These are phyloP conservation scores for Hirsutella rhossiliensis DNA, from an alignment of 2,329 filamentous ascomycete genomes.

Conservation along the genomic window DNA sequence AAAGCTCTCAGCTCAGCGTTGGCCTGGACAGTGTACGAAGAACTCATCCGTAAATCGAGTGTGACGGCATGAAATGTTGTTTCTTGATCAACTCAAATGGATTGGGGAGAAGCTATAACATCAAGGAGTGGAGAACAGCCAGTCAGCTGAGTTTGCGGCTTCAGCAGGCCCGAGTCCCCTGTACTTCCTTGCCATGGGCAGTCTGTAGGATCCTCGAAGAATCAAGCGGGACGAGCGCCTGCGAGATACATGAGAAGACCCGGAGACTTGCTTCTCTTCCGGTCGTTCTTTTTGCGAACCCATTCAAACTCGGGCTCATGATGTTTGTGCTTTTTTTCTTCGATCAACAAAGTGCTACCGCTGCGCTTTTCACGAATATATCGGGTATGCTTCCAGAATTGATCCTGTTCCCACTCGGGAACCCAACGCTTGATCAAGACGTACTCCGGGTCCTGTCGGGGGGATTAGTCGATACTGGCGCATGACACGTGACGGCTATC, in stretches of 20 bases:
- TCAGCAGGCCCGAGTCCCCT: background rate
- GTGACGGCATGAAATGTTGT: background rate
- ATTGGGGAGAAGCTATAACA: no score
- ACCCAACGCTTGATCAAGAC: constrained; percentile 65
- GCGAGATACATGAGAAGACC: constrained; percentile 45
- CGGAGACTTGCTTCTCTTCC: constrained; percentile 43
- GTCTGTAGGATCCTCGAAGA: background rate
- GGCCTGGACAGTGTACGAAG: constrained; percentile 96
- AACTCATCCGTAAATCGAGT: constrained; percentile 56
- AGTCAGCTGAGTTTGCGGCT: no score
- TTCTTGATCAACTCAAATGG: background rate
- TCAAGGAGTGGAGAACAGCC: no score
- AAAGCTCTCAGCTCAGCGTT: constrained; percentile 92
- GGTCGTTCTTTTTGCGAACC: constrained; percentile 44
- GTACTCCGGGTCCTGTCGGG: constrained; percentile 49
- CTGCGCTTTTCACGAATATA: constrained; percentile 44
- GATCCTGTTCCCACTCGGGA: constrained; percentile 56
- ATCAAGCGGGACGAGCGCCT: constrained; percentile 32
- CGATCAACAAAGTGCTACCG: constrained; percentile 31
- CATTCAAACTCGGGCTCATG: constrained; percentile 39
- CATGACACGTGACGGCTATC: background rate
- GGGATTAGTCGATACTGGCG: background rate
- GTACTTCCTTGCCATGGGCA: background rate
- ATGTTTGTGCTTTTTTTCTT: constrained; percentile 29
- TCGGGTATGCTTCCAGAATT: constrained; percentile 60